These are phyloP conservation scores for Smithsoniella earleae DNA, from an alignment of 163 green algal genomes.

Conservation along the genomic window DNA sequence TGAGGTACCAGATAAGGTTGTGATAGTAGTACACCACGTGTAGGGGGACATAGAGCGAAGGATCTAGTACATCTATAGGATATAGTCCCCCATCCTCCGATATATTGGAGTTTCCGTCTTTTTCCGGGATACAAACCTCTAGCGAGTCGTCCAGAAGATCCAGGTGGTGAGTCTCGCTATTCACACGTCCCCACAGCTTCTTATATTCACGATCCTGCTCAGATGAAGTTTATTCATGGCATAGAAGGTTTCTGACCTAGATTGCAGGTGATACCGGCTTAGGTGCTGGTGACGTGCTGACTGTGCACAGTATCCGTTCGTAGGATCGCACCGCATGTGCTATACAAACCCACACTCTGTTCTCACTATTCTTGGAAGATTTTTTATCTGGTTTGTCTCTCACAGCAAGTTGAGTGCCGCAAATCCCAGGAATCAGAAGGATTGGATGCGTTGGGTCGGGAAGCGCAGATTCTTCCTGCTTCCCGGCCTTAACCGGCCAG, in stretches of 20 bases:
- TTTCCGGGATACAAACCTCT: slow-evolving; percentile 32
- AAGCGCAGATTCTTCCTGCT: slow-evolving; percentile 1
- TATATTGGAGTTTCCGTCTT: no score
- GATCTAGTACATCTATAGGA: slow-evolving; percentile 36
- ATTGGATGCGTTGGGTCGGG: slow-evolving; percentile 11
- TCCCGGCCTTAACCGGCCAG: no score
- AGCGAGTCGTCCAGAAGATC: slow-evolving; percentile 32
- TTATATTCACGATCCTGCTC: slow-evolving; percentile 33
- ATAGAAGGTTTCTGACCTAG: not conserved
- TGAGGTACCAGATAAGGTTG: slow-evolving; percentile 41
- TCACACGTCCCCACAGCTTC: slow-evolving; percentile 37
- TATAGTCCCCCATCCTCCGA: slow-evolving; percentile 36
- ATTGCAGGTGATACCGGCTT: no score
- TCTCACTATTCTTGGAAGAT: not conserved
- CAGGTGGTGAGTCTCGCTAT: not conserved
- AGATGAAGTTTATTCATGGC: slow-evolving; percentile 38
- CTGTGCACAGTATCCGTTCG: not conserved
- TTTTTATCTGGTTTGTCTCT: not conserved
- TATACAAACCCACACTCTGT: slow-evolving; percentile 24
- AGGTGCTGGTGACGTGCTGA: not conserved
- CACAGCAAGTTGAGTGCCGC: slow-evolving; percentile 25
- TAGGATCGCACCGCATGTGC: slow-evolving; percentile 19
- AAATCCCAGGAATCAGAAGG: slow-evolving; percentile 25
- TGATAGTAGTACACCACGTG: slow-evolving; percentile 45
- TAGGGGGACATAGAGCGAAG: slow-evolving; percentile 23